A percentile compares a stretch with the other conserved stretches of the same genome.
phyloP scores from a whole-genome alignment of 306 rosid species.

The Prinsepia uniflora region DNA sequence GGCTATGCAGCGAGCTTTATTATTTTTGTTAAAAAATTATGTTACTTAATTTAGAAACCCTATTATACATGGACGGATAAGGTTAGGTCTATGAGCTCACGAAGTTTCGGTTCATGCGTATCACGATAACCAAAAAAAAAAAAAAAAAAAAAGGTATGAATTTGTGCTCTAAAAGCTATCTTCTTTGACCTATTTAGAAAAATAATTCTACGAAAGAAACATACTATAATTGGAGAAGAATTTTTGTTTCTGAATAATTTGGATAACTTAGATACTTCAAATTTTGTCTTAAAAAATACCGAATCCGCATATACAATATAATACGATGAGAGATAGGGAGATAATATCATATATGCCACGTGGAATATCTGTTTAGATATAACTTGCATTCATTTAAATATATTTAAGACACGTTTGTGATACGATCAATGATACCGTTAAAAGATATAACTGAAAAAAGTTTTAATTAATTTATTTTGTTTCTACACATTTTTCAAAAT shows the following conservation, averaged over 20 bases:
- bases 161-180: conserved; percentile 29
- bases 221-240: conserved; percentile 15
- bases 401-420: too few species aligned
- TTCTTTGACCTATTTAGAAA: not conserved
- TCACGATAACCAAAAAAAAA: not conserved
- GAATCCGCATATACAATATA: too few species aligned
- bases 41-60: not conserved
- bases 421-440: too few species aligned
- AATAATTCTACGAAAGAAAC: not conserved
- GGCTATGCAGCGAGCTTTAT: not conserved
- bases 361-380: too few species aligned
- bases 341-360: too few species aligned
- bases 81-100: conserved; percentile 6
- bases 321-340: too few species aligned
- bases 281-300: too few species aligned
- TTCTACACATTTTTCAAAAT: too few species aligned
- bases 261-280: too few species aligned
- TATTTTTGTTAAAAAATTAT: not conserved
- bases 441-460: too few species aligned
- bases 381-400: too few species aligned
- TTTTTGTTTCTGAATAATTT: not conserved
- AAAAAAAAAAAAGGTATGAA: not conserved
- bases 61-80: not conserved
- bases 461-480: too few species aligned
- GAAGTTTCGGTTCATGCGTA: not conserved